Evolutionary conservation across 2,329 filamentous ascomycete species (phyloP), one percentile per base, ranked within the genome.

Genomic region (Corinectria fuckeliana): DNA sequence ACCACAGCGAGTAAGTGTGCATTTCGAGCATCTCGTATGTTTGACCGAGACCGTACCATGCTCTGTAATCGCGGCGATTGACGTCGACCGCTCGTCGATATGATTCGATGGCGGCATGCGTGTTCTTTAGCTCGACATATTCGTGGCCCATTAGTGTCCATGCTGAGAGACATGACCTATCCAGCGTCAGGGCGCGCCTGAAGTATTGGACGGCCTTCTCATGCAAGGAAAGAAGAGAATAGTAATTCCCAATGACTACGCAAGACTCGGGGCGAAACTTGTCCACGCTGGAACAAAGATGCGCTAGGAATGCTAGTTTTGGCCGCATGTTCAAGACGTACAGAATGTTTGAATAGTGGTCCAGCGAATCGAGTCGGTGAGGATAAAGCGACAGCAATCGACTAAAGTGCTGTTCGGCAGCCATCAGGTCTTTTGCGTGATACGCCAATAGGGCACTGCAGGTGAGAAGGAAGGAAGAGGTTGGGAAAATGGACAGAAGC

Each of bases 81-180:
- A 95, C 92, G 70, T 99, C 95, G 1, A 99, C 94, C 1, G 95
- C 95, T 39, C 95, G 89, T 2, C 95, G 88, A 72, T 99, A 99
- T 1, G 92, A 96, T 75, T 99, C 95, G 62, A 99, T 98, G 8
- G 95, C 95, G 0, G 95, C 94, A 70, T 99, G 95, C 0, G 94
- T 98, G 74, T 99, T 99, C 73, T 98, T 99, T 77, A 99, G 88
- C 76, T 99, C 95, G 53, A 98, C 93, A 69, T 97, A 99, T 75
- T 99, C 95, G 75, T 99, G 95, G 1, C 95, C 95, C 94, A 99
- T 98, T 1, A 99, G 82, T 0, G 95, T 99, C 95, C 95, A 99
- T 2, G 95, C 95, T 0, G 93, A 96, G 14, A 97, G 84, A 73
- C 95, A 99, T 23, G 88, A 90, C 9, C 94, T 88, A 73, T 99